phyloP scores from a whole-genome alignment of 2,329 filamentous ascomycete species.

The Monosporascus sp. region DNA sequence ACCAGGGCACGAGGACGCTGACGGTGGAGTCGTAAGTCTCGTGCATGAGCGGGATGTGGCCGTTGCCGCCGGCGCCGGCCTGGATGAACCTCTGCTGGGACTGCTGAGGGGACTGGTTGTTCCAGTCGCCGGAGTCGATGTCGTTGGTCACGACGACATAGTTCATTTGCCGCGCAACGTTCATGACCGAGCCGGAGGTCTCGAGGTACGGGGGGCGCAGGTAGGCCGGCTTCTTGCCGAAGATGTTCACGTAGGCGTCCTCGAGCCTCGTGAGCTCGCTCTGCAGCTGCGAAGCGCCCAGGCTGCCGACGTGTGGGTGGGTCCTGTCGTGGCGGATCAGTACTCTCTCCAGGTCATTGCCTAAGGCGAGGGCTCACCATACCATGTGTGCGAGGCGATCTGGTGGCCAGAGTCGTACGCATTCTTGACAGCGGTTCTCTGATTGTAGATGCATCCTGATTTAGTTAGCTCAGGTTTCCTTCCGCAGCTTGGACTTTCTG shows the following conservation, averaged over 20 bases:
- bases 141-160: constrained; percentile 59
- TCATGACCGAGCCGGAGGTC: constrained; percentile 38
- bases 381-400: constrained; percentile 50
- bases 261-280: constrained; percentile 47
- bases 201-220: constrained; percentile 46
- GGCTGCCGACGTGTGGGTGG: constrained; percentile 39
- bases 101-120: constrained; percentile 43
- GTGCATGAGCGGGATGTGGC: constrained; percentile 54
- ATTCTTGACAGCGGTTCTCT: constrained; percentile 47
- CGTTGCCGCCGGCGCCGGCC: constrained; percentile 36
- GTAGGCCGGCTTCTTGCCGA: constrained; percentile 44
- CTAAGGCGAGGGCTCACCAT: background rate
- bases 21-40: constrained; percentile 48
- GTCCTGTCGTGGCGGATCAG: constrained; percentile 26
- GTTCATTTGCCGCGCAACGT: constrained; percentile 39
- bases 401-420: constrained; percentile 47
- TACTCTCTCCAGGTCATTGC: background rate
- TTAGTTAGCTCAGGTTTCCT: constrained; percentile 3
- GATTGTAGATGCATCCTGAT: constrained; percentile 42
- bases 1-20: constrained; percentile 41
- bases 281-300: constrained; percentile 33
- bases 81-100: constrained; percentile 48
- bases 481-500: constrained; percentile 1
- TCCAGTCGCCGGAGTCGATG: constrained; percentile 58
- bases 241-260: constrained; percentile 44